These are phyloP conservation scores for Diospyros kaki DNA, from an alignment of 148 eudicot species.

Conservation along the genomic window DNA sequence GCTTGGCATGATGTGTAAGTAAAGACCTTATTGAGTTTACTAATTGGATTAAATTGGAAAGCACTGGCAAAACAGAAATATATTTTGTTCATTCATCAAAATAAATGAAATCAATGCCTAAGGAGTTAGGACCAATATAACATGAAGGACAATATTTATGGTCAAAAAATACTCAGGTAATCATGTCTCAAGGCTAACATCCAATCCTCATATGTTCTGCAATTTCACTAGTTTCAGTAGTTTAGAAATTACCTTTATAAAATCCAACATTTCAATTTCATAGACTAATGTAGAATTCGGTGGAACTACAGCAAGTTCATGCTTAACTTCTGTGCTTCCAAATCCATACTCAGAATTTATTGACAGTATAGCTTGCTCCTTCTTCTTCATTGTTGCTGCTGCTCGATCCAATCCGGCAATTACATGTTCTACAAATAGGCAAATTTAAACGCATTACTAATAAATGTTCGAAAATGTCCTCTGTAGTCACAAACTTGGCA, in stretches of 20 bases:
- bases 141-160: too few species aligned
- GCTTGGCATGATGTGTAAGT: background rate
- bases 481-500: background rate
- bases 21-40: background rate
- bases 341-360: constrained; percentile 54
- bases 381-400: constrained; percentile 55
- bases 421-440: constrained; percentile 46
- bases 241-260: constrained; percentile 37
- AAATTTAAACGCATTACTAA: background rate
- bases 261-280: constrained; percentile 63
- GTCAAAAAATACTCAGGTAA: background rate
- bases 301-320: constrained; percentile 44
- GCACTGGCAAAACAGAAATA: background rate
- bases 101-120: constrained; percentile 4
- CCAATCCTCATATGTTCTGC: background rate
- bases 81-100: background rate
- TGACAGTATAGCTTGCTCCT: constrained; percentile 49
- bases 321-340: constrained; percentile 40
- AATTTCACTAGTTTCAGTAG: background rate
- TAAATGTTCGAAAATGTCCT: background rate
- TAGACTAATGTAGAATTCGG: constrained; percentile 45
- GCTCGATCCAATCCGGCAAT: constrained; percentile 61
- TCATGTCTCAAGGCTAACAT: background rate
- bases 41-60: background rate
- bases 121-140: background rate